Base-by-base conservation (phyloP, 805 yeast genomes). In the Debaryomyces tyrocola region DNA sequence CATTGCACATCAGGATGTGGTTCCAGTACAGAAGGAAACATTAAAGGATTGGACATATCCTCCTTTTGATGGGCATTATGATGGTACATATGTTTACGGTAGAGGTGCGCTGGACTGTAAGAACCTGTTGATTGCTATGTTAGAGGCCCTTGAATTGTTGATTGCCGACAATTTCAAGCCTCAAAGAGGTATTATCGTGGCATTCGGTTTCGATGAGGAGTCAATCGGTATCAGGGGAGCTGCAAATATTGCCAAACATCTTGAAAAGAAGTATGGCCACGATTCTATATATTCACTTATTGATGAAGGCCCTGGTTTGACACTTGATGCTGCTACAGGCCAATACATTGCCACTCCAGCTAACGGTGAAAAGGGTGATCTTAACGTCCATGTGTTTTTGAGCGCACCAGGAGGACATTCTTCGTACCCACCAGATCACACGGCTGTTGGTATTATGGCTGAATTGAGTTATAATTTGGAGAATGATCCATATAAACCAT, bases 151-250 rank as follows among this genome's bases (percentile, higher is more conserved):
- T 20, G 89, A 84, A 55, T 63, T 84, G 29, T 66, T 85, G 33
- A 56, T 87, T 35, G 55, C 62, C 20, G 77, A 72, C 27, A 83
- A 74, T 2, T 85, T 73, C 66, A 45, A 58, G 28, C 88, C 90
- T 11, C 60, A 74, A 44, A 79, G 96, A 64, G 74, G 88, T 2
- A 60, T 87, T 11, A 49, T 88, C 5, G 55, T 84, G 2, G 82
- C 87, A 0, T 79, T 84, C 55, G 96, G 96, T 1, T 86, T 79
- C 53, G 96, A 89, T 58, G 96, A 88, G 66, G 96, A 89, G 61
- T 74, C 80, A 29, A 70, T 78, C 35, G 94, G 95, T 4, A 46
- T 52, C 20, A 61, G 69, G n/a, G 90, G 91, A 41, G 95, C 95
- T 10, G 54, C 59, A 1, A 43, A 63, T 12, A 67, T 88, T 20